These are phyloP conservation scores for Hyphopichia wangnamkhiaoensis DNA, from an alignment of 1,139 yeast species.

Conservation along the genomic window DNA sequence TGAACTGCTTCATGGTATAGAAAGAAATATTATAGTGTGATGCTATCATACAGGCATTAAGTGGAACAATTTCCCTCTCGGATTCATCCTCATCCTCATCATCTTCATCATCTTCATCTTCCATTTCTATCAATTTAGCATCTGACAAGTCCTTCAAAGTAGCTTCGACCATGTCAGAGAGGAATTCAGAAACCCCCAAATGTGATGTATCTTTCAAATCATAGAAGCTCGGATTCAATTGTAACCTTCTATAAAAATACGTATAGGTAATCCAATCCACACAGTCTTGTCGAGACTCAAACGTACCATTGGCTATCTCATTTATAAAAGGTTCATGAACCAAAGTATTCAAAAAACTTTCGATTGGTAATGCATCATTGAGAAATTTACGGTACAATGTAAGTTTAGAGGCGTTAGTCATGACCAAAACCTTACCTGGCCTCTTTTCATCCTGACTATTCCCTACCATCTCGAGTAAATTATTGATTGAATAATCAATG, in stretches of 20 bases:
- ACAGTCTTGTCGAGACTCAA: conserved; percentile 77
- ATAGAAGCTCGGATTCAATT: conserved; percentile 84
- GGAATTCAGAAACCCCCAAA: conserved; percentile 71
- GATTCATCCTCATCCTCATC: conserved; percentile 39
- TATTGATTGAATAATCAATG: conserved; percentile 67
- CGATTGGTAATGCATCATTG: conserved; percentile 77
- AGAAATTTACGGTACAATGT: conserved; percentile 73
- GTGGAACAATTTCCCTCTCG: conserved; percentile 52
- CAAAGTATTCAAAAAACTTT: conserved; percentile 63
- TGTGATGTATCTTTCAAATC: conserved; percentile 68
- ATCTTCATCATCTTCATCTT: conserved; percentile 36
- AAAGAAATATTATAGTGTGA: conserved; percentile 69
- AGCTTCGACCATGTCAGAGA: conserved; percentile 83
- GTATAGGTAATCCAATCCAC: conserved; percentile 89
- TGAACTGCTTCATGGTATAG: conserved; percentile 62
- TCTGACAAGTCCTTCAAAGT: conserved; percentile 65
- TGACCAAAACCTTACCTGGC: conserved; percentile 46
- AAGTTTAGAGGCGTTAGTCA: conserved; percentile 57
- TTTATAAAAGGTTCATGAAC: conserved; percentile 68
- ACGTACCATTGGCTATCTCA: conserved; percentile 69
- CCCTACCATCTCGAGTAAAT: conserved; percentile 76
- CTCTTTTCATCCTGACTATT: conserved; percentile 34
- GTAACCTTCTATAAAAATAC: conserved; percentile 77
- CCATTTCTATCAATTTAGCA: conserved; percentile 63
- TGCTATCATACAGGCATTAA: conserved; percentile 74